Evolutionary conservation across 2,329 filamentous ascomycete genomes (phyloP).

Genomic region (Aspergillus vadensis): DNA sequence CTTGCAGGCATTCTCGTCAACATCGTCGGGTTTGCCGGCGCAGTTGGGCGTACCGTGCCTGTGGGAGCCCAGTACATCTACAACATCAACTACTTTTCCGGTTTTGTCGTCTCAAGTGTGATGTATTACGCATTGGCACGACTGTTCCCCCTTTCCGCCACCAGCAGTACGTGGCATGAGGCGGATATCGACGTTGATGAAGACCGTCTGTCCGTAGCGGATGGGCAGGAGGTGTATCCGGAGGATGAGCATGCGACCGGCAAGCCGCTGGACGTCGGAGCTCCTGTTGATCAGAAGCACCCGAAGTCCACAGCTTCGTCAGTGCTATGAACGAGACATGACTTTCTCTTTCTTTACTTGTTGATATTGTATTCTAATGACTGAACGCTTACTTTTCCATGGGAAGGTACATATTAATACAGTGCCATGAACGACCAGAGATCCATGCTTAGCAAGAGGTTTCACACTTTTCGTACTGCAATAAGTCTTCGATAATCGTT

Average conservation of each 20-base stretch:
- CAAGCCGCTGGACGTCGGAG: conserved; percentile 12
- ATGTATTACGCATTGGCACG: conserved; percentile 72
- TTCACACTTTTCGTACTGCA: no score
- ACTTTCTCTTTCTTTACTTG: conserved; percentile 6
- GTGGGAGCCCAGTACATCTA: conserved; percentile 82
- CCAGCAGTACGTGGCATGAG: conserved; percentile 76
- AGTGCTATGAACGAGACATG: conserved; percentile 15
- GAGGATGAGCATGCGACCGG: conserved; percentile 25
- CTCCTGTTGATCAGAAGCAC: conserved; percentile 26
- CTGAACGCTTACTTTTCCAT: neutral
- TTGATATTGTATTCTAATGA: conserved; percentile 7
- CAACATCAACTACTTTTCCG: conserved; percentile 86
- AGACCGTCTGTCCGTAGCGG: conserved; percentile 27
- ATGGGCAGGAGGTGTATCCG: conserved; percentile 35
- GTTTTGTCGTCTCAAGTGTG: conserved; percentile 68
- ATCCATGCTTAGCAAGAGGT: no score
- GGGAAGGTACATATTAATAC: neutral
- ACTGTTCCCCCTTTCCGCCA: conserved; percentile 71
- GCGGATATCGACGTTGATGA: conserved; percentile 51
- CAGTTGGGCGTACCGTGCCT: conserved; percentile 71
- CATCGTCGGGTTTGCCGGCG: conserved; percentile 86
- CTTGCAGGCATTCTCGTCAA: conserved; percentile 83
- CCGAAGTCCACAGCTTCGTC: conserved; percentile 18
- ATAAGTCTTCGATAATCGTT: no score
- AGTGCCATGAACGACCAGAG: neutral